Evolutionary conservation across 345 rosid genomes (phyloP), one percentile per base, ranked within the genome.

Genomic region (Citrus glauca): DNA sequence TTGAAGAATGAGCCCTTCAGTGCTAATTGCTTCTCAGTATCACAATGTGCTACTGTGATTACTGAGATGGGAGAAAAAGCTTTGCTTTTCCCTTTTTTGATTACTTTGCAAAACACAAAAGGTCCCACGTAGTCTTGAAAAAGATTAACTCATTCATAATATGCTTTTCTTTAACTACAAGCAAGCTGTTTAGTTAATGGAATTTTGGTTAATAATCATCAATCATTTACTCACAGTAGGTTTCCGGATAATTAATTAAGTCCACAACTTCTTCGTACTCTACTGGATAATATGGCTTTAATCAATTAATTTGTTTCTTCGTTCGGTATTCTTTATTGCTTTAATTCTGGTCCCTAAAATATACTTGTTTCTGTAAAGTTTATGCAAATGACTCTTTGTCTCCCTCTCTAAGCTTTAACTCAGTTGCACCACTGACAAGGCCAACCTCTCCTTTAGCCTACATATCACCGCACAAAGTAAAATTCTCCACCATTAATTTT

Each of bases 1-100:
- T 85, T 62, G 87, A 82, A 71, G 72, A 50, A 64, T 72, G 90
- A 88, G 85, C 85, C 88, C 69, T 67, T 78, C 67, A 75, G 4
- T 68, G 72, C 84, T 74, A 80, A 77, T 82, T 82, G 77, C 79
- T 53, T 32, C 73, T 56, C 57, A 48, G 9, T 71, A 59, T 45
- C 38, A 20, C 79, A 10, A 8, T 72, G 68, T 72, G 80, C 71
- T 77, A 73, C 74, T 81, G 37, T 66, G 77, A 57, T 57, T 37
- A 24, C 61, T 28, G 76, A 63, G 59, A 63, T 8, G 22, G 24
- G 55, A 69, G 55, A 28, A 75, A 60, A 75, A 27, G 74, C 74
- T 75, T 82, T 78, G 62, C 76, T 72, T 73, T 73, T 33, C 55
- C 67, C 17, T 72, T 68, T 69, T 32, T 62, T 67, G 71, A 66